phyloP scores from a whole-genome alignment of 148 eudicot species.

The Vaccinium darrowii region DNA sequence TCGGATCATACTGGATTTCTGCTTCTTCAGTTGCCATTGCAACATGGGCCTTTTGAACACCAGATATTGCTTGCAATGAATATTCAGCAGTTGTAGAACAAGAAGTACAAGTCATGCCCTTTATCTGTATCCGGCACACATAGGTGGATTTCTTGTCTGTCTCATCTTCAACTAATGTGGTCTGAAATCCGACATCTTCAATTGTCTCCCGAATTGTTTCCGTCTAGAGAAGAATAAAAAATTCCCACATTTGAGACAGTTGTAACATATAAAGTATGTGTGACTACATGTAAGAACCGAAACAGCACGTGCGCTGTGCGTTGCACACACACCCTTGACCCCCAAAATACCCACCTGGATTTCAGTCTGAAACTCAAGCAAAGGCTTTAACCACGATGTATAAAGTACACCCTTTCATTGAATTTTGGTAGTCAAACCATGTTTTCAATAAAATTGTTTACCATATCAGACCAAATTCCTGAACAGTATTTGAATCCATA shows the following conservation, averaged over 20 bases:
- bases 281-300: background rate
- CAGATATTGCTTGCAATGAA: slow-evolving; percentile 45
- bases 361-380: too few relatives aligned
- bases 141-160: slow-evolving; percentile 41
- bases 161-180: slow-evolving; percentile 55
- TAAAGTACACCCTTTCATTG: too few relatives aligned
- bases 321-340: too few relatives aligned
- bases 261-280: background rate
- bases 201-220: slow-evolving; percentile 27
- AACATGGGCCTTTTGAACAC: slow-evolving; percentile 76
- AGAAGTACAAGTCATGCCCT: slow-evolving; percentile 83
- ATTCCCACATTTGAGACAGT: background rate
- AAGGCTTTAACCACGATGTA: too few relatives aligned
- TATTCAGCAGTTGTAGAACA: slow-evolving; percentile 73
- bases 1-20: slow-evolving; percentile 75
- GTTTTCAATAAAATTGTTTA: too few relatives aligned
- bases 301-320: background rate
- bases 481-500: too few relatives aligned
- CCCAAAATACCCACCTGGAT: too few relatives aligned
- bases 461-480: too few relatives aligned
- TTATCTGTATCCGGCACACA: slow-evolving; percentile 60
- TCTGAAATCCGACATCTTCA: slow-evolving; percentile 57
- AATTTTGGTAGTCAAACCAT: too few relatives aligned
- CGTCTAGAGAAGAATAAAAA: background rate
- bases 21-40: slow-evolving; percentile 83